Evolutionary conservation across 2,329 filamentous ascomycete species (phyloP), one percentile per base, ranked within the genome.

Genomic region (Mycosphaerella sp.): DNA sequence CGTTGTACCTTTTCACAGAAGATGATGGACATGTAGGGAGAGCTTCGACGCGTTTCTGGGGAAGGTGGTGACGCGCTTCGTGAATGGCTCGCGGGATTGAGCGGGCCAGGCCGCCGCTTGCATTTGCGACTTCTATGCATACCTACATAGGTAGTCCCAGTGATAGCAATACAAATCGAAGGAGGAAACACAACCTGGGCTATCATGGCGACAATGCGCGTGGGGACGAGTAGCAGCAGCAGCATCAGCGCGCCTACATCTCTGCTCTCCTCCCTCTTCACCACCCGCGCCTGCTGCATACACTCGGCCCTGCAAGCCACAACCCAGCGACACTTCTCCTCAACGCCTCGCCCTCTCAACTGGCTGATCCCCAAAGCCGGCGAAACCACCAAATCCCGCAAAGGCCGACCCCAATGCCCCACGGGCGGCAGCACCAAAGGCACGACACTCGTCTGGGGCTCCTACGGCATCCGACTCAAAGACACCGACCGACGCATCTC

Each of bases 381-480:
- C 61, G 91, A 89, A 69, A 86, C 83, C 67, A 89, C 88, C 72
- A 95, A 95, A 78, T 91, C 90, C 63, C 81, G 80, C 60, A 96
- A 96, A 75, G 93, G 92, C 39, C 83, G 90, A 1, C 86, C 88
- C 47, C 83, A 89, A 64, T 90, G 97, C 46, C 82, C 88, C 23
- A 98, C 91, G 0, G 93, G 93, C 58, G 93, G 93, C 57, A 95
- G 88, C 52, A 84, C 81, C 36, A 90, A 95, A 70, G 93, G 93
- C 63, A 98, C 93, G 36, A 97, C 92, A 0, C 87, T 98, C 17
- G 84, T 95, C 54, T 97, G 90, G 89, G 93, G 93, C 52, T 91
- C 97, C 71, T 98, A 91, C 69, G 93, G 93, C 7, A 76, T 98
- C 63, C 87, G 93, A 54, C 93, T 98, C 84, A 84, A 80, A 59